Evolutionary conservation across 306 rosid genomes (phyloP).

Genomic region (Crotalaria pallida): DNA sequence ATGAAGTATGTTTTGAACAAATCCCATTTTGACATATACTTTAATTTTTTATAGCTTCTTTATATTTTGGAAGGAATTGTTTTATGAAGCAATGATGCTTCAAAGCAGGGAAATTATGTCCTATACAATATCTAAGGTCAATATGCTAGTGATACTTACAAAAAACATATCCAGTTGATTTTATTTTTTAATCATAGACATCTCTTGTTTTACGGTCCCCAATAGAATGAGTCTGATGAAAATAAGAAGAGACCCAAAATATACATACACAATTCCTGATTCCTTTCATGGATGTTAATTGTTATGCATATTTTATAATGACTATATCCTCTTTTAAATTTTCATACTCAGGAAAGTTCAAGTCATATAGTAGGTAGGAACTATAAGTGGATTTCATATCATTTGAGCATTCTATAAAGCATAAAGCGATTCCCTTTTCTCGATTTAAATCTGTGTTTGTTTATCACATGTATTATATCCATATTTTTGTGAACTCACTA

Average conservation of each 20-base stretch:
- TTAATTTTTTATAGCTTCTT: neutral
- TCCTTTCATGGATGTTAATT: neutral
- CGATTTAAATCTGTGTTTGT: neutral
- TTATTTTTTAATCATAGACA: neutral
- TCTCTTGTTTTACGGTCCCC: neutral
- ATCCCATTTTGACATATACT: neutral
- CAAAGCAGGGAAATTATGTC: neutral
- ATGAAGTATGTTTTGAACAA: neutral
- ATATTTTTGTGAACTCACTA: neutral
- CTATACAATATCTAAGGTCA: neutral
- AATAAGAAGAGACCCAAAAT: too few relatives aligned
- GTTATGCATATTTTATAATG: neutral
- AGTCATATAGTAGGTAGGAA: neutral
- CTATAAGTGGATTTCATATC: neutral
- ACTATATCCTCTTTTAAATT: neutral
- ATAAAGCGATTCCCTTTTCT: neutral
- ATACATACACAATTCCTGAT: neutral
- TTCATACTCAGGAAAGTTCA: neutral
- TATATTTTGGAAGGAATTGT: neutral
- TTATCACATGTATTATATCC: neutral
- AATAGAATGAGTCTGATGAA: neutral
- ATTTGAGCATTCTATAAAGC: neutral
- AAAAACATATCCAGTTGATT: neutral
- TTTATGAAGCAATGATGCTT: neutral
- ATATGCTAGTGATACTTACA: neutral